Base-by-base conservation (phyloP, 192 early-diverging fungal species). In the Gorgonomyces haynaldii region DNA sequence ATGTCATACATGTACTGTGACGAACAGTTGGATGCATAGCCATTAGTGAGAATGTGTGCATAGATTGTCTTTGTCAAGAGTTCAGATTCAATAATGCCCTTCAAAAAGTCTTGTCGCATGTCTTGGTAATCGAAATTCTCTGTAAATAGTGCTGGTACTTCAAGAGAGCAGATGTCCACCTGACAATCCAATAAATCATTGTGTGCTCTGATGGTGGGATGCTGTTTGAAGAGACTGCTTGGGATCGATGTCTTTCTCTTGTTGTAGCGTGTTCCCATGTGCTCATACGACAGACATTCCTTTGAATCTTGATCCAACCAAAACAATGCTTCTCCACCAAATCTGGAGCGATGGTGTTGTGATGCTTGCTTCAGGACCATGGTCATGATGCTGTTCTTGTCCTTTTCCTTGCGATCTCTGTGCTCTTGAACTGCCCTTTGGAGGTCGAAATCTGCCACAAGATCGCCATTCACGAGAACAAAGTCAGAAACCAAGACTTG, bases 61-160 rank as follows among this genome's bases (percentile, higher is more conserved):
- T 91, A 89, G 25, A 98, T 86, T 0, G 88, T 84, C 57, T 90
- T 85, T 9, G 73, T 75, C 27, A 91, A 62, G 42, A 95, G 64
- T 50, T 93, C 88, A 5, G 88, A 91, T 44, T 81, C 82, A 43
- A 96, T 56, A 49, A 94, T 88, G 20, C 89, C 89, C 22, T 80
- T 72, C 29, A 95, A 78, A 65, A 98, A 98, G 64, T 98, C 85
- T 19, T 69, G 67, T 17, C 89, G 76, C 37, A 95, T 71, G 41
- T 83, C 78, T 61, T 94, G 91, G 65, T 89, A 98, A 69, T 98
- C 95, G 71, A 95, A 96, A 69, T 96, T 96, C 57, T 98, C 92
- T 6, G 83, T 88, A 52, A 96, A 95, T 43, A 94, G 70, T 1
- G 88, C 79, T 19, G 88, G 83, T 61, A 83, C 81, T 42, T 91